These are phyloP conservation scores for Platanus orientalis DNA, from an alignment of 164 flowering plant genomes.

Conservation along the genomic window DNA sequence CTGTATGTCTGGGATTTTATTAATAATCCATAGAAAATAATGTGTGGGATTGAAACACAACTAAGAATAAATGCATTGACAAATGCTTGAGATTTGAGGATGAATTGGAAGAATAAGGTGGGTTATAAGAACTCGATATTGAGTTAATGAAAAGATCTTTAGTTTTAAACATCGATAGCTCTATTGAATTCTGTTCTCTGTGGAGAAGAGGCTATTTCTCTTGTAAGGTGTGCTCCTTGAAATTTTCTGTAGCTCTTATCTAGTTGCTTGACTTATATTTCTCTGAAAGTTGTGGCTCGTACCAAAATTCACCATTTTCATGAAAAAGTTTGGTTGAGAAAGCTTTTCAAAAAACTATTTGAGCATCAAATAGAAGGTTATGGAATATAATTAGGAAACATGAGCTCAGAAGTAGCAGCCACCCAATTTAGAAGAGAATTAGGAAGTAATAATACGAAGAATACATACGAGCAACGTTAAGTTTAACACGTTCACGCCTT, in stretches of 20 bases:
- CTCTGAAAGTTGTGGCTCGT: neutral
- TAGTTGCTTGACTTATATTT: neutral
- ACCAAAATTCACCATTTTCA: neutral
- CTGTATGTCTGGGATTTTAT: too few relatives aligned
- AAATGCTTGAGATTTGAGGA: too few relatives aligned
- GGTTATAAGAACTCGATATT: neutral
- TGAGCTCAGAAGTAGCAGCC: neutral
- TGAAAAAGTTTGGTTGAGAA: neutral
- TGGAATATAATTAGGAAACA: neutral
- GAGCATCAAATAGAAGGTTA: neutral
- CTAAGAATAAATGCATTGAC: too few relatives aligned
- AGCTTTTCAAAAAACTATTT: neutral
- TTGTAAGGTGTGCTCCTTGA: neutral
- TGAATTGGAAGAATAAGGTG: too few relatives aligned
- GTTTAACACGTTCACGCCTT: slow-evolving; percentile 74
- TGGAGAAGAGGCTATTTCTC: neutral
- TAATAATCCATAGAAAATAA: too few relatives aligned
- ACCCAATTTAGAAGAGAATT: neutral
- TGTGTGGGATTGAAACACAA: too few relatives aligned
- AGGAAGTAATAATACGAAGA: slow-evolving; percentile 9
- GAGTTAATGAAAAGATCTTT: neutral
- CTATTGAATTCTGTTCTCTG: neutral
- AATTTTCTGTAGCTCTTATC: neutral
- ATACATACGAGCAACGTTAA: slow-evolving; percentile 80
- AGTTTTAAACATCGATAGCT: neutral